Evolutionary conservation across 306 rosid genomes (phyloP).

Genomic region (Vigna angularis): DNA sequence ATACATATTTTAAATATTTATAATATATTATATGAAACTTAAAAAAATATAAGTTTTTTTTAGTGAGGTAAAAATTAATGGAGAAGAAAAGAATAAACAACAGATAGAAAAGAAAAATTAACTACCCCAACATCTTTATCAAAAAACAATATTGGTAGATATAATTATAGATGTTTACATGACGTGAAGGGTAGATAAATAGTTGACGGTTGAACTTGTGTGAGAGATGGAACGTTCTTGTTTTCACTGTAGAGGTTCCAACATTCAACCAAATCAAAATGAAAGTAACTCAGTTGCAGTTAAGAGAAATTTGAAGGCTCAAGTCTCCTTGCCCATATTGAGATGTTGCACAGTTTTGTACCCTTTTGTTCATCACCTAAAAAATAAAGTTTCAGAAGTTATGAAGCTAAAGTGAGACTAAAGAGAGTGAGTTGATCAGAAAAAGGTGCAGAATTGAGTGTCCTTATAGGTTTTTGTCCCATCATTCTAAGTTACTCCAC

Average conservation of each 20-base stretch:
- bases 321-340: neutral
- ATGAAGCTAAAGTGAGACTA: too few relatives aligned
- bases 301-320: neutral
- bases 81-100: too few relatives aligned
- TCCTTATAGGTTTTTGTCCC: neutral
- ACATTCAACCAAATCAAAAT: too few relatives aligned
- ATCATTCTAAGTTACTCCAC: neutral
- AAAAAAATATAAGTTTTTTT: too few relatives aligned
- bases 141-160: too few relatives aligned
- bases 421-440: neutral
- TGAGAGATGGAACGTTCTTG: too few relatives aligned
- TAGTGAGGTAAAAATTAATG: too few relatives aligned
- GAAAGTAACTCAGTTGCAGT: neutral
- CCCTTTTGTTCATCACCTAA: neutral
- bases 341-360: neutral
- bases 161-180: too few relatives aligned
- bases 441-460: neutral
- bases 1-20: too few relatives aligned
- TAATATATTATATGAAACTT: too few relatives aligned
- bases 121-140: too few relatives aligned
- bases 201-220: neutral
- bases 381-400: neutral
- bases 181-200: neutral
- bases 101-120: too few relatives aligned
- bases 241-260: neutral